Conservation (phyloP, 768 basidiomycete genomes). For the Mycena chlorophos region DNA sequence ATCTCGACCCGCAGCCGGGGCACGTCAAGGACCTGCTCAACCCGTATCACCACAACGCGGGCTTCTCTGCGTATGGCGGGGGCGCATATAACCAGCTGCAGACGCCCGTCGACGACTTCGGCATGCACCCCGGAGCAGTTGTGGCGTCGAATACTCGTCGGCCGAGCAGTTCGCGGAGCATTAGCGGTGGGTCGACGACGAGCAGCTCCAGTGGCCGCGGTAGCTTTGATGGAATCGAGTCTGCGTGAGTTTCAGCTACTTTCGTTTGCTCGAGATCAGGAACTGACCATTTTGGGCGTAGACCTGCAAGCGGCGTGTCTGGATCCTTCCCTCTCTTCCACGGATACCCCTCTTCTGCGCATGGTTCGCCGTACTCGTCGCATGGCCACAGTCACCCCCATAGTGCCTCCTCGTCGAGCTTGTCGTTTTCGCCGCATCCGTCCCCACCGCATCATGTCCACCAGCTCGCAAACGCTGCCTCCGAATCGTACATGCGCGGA, state of each 20-base stretch:
- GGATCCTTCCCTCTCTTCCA: not conserved
- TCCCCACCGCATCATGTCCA: not conserved
- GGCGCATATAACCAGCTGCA: not conserved
- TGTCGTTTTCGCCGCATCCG: not conserved
- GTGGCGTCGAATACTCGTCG: not conserved
- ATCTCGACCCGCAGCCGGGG: not conserved
- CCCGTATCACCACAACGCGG: not conserved
- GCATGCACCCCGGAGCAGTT: not conserved
- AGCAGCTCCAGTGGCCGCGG: slow-evolving; percentile 1
- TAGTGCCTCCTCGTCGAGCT: not conserved
- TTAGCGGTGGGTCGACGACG: not conserved
- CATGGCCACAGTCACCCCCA: not conserved
- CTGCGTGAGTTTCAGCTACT: not conserved
- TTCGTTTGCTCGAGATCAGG: not conserved
- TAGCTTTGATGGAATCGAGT: not conserved
- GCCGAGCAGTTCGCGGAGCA: not conserved
- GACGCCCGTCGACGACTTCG: not conserved
- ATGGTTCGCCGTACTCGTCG: not conserved
- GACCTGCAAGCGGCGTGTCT: slow-evolving; percentile 7
- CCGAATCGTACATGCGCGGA: not conserved
- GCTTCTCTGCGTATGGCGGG: not conserved
- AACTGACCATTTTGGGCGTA: not conserved
- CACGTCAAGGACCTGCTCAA: not conserved
- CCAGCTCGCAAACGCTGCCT: not conserved
- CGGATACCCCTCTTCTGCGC: not conserved